A percentile compares a stretch with the other conserved stretches of the same genome.
These are phyloP conservation scores for Staphylotrichum longicolle DNA, from an alignment of 495 filamentous ascomycete genomes.

Conservation along the genomic window DNA sequence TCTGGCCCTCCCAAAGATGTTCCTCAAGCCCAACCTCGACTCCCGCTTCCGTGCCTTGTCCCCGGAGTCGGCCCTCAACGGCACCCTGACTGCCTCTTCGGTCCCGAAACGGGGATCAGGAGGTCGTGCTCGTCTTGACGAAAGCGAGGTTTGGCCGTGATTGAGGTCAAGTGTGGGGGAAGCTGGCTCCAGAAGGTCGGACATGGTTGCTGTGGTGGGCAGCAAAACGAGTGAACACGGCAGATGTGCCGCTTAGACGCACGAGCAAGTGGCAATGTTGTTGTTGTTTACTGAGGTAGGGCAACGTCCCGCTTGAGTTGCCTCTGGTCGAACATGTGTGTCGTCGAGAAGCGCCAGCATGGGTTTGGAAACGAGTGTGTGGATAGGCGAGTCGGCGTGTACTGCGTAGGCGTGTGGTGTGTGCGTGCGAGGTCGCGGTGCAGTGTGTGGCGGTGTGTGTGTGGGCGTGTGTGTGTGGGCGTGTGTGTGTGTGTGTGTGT, in stretches of 20 bases:
- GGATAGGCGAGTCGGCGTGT: no score
- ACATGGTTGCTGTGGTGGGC: conserved; percentile 21
- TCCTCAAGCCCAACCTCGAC: conserved; percentile 51
- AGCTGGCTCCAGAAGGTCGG: conserved; percentile 21
- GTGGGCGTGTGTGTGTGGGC: neutral
- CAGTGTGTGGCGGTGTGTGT: neutral
- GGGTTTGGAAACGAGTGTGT: neutral
- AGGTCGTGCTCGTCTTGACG: conserved; percentile 26
- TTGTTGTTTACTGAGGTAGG: neutral
- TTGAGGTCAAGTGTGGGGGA: conserved; percentile 26
- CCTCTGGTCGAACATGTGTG: conserved; percentile 10
- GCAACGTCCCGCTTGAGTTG: neutral
- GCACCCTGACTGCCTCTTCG: conserved; percentile 26
- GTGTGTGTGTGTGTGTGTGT: neutral
- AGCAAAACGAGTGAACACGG: conserved; percentile 19
- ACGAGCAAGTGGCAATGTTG: neutral
- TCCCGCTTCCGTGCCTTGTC: conserved; percentile 41
- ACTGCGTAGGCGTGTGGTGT: no score
- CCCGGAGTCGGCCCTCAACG: conserved; percentile 27
- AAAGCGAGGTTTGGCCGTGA: conserved; percentile 22
- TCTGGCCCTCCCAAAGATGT: conserved; percentile 21
- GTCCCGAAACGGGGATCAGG: conserved; percentile 20
- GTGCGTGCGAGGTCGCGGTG: neutral
- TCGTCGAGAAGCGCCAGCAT: conserved; percentile 2
- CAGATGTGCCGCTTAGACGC: neutral